Base-by-base conservation (phyloP, 1,284 basidiomycete genomes). In the Pterula multifida region DNA sequence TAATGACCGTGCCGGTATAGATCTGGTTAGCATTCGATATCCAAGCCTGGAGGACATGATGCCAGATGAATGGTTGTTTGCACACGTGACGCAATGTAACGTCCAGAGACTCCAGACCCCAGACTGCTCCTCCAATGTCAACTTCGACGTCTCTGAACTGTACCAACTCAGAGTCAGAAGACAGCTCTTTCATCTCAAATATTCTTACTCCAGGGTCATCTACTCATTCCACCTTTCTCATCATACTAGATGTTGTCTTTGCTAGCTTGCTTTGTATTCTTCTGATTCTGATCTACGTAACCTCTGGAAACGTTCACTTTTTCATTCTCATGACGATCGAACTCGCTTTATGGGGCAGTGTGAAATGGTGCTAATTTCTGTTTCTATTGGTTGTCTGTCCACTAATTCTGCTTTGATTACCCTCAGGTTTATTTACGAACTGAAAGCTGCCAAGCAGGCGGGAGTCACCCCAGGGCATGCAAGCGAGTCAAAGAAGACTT, bases 201-300 rank as follows among this genome's bases (percentile, higher is more conserved):
- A 42, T 42, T 17, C 21, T 42, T n/a, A 42, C 39, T 17, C 39
- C 39, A 19, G 39, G 39, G n/a, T 42, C 39, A n/a, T 42, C 39
- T 6, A 6, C 19, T 22, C 13, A 42, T 42, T 42, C 39, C 9
- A 42, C 39, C 6, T 42, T 42, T 17, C 17, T 42, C 4, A 22
- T 17, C 21, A 42, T 42, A n/a, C 17, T 42, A 17, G 39, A 42
- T 17, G 4, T 22, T 22, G 39, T 42, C 13, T 42, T 42, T 17
- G 17, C 39, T 42, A 22, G 4, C 39, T 22, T 42, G n/a, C 39
- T 42, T 22, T 42, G 39, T 17, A 42, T 42, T 17, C 21, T 42
- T n/a, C 39, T 42, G 9, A 42, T 6, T 17, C 19, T 42, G 17
- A 17, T 42, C 39, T 42, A 22, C n/a, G 9, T 42, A 9, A 42